Evolutionary conservation across 2,329 filamentous ascomycete species (phyloP), one percentile per base, ranked within the genome.

Genomic region (Nannizzia gypsea): DNA sequence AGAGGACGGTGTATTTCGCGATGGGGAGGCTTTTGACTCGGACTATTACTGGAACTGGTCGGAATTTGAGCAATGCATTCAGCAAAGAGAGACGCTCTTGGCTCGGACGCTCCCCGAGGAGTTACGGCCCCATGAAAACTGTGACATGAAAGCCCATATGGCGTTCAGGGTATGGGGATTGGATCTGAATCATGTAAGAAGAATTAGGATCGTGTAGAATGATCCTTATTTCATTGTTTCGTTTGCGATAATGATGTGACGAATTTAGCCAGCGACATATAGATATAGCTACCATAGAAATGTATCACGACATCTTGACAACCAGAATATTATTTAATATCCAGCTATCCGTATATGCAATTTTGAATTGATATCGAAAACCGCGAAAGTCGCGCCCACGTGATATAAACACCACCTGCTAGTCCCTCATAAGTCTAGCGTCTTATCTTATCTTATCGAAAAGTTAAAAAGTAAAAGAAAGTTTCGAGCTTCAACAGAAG

Each of bases 11-110:
- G 1, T 26, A 8, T 52, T 31, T 3, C 48, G 15, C 9, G 26
- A 31, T 17, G 17, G n/a, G 9, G n/a, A 34, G 15, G 24, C n/a
- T 13, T 17, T 20, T 15, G 15, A 31, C 26, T 26, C 56, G 8
- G 26, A 48, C 9, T 58, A n/a, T 20, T 48, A 26, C 40, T 58
- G 56, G 56, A 28, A 58, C 22, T 58, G 56, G 56, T 20, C 24
- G 13, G 56, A 48, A 34, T 48, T 50, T 34, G 40, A 58, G 31
- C 17, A 13, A 5, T 40, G 40, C 17, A 11, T 58, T 26, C 17
- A 20, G 5, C 40, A 26, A 20, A 58, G 56, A n/a, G 42, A 58
- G 3, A 20, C 13, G 48, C 26, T 54, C 11, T 54, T 54, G 8
- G 48, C 15, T 20, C 48, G 34, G 26, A 5, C 1, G 3, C 48